These are phyloP conservation scores for Pseudozyma sp. DNA, from an alignment of 1,284 basidiomycete genomes.

Conservation along the genomic window DNA sequence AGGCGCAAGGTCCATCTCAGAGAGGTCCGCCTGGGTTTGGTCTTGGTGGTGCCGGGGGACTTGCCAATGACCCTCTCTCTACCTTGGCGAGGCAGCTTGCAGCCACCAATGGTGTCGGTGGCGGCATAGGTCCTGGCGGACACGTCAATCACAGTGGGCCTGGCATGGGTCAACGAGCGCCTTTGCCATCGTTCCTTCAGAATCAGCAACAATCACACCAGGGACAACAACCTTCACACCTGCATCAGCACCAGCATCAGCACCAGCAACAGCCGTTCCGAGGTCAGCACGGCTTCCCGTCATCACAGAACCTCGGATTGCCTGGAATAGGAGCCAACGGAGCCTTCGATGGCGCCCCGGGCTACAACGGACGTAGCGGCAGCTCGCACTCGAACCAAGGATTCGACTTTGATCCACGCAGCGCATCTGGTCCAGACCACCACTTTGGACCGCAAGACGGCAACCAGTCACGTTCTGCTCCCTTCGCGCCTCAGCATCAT, in stretches of 20 bases:
- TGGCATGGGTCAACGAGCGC: slow-evolving; percentile 24
- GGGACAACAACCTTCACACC: slow-evolving; percentile 7
- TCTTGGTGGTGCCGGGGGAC: slow-evolving; percentile 4
- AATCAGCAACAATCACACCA: slow-evolving; percentile 29
- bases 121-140: slow-evolving; percentile 1
- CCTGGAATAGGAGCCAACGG: slow-evolving; percentile 18
- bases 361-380: slow-evolving; percentile 8
- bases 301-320: slow-evolving; percentile 12
- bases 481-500: slow-evolving; percentile 17
- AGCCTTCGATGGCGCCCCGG: slow-evolving; percentile 5
- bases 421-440: not conserved
- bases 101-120: slow-evolving; percentile 30
- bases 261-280: slow-evolving; percentile 18
- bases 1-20: slow-evolving; percentile 28
- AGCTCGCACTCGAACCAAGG: slow-evolving; percentile 32
- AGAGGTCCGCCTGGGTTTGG: slow-evolving; percentile 21
- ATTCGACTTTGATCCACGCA: slow-evolving; percentile 30
- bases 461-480: not conserved
- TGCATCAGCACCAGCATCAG: slow-evolving; percentile 23
- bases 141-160: slow-evolving; percentile 9
- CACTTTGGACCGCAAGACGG: slow-evolving; percentile 11
- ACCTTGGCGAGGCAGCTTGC: slow-evolving; percentile 51
- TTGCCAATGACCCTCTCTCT: slow-evolving; percentile 47
- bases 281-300: slow-evolving; percentile 8
- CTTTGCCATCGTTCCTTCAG: slow-evolving; percentile 34